phyloP scores from a whole-genome alignment of 441 rosid species.

The Gossypium schwendimanii region DNA sequence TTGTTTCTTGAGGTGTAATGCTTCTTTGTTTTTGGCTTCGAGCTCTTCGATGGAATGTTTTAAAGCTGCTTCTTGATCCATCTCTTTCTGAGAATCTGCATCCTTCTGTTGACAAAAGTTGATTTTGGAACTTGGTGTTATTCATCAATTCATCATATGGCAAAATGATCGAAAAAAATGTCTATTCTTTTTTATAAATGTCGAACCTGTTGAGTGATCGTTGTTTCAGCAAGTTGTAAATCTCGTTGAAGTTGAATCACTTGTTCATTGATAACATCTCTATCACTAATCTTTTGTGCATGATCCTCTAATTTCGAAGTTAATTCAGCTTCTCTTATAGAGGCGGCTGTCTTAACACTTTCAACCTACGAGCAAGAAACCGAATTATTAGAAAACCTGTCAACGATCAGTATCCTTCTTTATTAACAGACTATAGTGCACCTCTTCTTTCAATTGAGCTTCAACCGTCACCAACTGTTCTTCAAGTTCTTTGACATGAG shows the following conservation, averaged over 20 bases:
- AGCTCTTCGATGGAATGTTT: conserved; percentile 58
- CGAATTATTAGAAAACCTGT: conserved; percentile 4
- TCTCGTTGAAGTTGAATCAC: conserved; percentile 52
- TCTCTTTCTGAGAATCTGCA: conserved; percentile 37
- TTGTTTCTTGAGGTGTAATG: conserved; percentile 40
- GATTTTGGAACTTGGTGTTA: neutral
- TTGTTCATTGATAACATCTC: conserved; percentile 37
- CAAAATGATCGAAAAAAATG: neutral
- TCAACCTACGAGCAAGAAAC: conserved; percentile 15
- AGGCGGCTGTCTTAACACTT: conserved; percentile 32
- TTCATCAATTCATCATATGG: neutral
- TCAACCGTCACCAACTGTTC: conserved; percentile 39
- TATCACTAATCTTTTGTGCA: conserved; percentile 29
- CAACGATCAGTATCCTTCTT: neutral
- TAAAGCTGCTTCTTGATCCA: conserved; percentile 50
- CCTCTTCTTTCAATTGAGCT: conserved; percentile 56
- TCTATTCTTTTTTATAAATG: neutral
- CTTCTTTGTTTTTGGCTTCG: conserved; percentile 61
- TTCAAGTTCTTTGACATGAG: conserved; percentile 56
- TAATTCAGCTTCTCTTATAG: conserved; percentile 43
- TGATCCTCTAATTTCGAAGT: conserved; percentile 44
- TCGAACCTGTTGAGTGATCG: conserved; percentile 48
- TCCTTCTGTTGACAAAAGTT: conserved; percentile 35
- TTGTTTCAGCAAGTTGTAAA: conserved; percentile 37
- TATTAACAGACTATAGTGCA: conserved; percentile 20